Conservation (phyloP, 129 eudicot species). For the Flaveria bidentis region DNA sequence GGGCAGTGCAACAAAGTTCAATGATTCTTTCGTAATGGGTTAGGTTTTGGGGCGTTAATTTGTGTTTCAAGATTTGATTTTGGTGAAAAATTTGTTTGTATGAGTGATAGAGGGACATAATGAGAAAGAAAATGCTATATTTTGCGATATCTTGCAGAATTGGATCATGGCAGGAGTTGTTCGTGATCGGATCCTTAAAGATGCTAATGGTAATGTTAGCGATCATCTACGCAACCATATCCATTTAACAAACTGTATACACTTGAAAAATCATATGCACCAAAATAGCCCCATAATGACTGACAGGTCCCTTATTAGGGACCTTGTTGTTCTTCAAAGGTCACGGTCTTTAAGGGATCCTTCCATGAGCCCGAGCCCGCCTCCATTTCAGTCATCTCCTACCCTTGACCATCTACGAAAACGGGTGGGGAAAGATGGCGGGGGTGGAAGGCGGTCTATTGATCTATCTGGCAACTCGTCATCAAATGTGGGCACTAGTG, state of each 20-base stretch:
- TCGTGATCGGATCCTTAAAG: slow-evolving; percentile 84
- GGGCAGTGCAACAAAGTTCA: not conserved
- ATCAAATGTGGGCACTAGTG: slow-evolving; percentile 38
- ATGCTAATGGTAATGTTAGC: slow-evolving; percentile 78
- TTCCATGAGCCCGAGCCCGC: slow-evolving; percentile 69
- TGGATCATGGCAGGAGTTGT: slow-evolving; percentile 89
- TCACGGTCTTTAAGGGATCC: slow-evolving; percentile 87
- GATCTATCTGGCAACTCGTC: slow-evolving; percentile 51
- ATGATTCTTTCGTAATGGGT: slow-evolving; percentile 20
- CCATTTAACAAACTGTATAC: slow-evolving; percentile 93
- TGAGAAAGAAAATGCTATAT: slow-evolving; percentile 38
- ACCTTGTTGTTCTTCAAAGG: slow-evolving; percentile 86
- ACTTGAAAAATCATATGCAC: slow-evolving; percentile 96
- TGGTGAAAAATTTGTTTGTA: slow-evolving; percentile 15
- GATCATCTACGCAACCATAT: slow-evolving; percentile 90
- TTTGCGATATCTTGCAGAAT: slow-evolving; percentile 35
- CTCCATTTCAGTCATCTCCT: slow-evolving; percentile 73
- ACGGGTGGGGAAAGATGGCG: slow-evolving; percentile 43
- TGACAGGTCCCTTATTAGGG: slow-evolving; percentile 82
- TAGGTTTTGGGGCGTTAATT: slow-evolving; percentile 34
- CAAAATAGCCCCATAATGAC: slow-evolving; percentile 69
- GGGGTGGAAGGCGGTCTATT: slow-evolving; percentile 53
- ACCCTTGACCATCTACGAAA: slow-evolving; percentile 43
- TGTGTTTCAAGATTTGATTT: slow-evolving; percentile 16
- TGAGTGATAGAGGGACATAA: not conserved